These are phyloP conservation scores for Gentiana macrophylla DNA, from an alignment of 257 asterid species.

Conservation along the genomic window DNA sequence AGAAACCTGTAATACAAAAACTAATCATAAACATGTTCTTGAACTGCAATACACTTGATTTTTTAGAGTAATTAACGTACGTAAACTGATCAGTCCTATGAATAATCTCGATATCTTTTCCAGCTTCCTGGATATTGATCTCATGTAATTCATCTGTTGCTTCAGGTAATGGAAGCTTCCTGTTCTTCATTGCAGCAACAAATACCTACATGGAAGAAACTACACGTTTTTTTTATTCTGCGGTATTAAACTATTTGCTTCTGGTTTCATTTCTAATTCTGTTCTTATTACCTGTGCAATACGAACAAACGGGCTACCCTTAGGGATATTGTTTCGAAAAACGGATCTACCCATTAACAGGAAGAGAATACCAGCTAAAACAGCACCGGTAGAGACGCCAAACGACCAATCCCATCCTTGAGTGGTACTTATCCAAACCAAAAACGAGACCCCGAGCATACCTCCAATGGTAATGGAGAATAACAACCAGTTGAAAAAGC, in stretches of 20 bases:
- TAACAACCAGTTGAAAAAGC: constrained; percentile 66
- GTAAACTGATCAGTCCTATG: constrained; percentile 56
- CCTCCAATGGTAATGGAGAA: constrained; percentile 47
- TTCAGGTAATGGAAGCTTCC: constrained; percentile 35
- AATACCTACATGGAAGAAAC: constrained; percentile 33
- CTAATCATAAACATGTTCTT: neutral
- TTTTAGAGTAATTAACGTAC: constrained; percentile 16
- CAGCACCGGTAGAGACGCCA: constrained; percentile 43
- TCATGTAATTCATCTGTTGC: constrained; percentile 34
- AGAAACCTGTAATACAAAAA: constrained; percentile 28
- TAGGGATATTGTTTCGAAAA: constrained; percentile 39
- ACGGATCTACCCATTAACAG: constrained; percentile 41
- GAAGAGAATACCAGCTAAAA: constrained; percentile 28
- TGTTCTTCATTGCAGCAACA: constrained; percentile 46
- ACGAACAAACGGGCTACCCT: constrained; percentile 50
- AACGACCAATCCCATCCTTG: constrained; percentile 80
- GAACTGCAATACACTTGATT: too few relatives aligned
- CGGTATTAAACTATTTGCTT: too few relatives aligned
- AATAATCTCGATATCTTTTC: constrained; percentile 34
- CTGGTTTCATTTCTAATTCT: too few relatives aligned
- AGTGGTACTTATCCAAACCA: constrained; percentile 64
- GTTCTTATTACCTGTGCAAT: constrained; percentile 34
- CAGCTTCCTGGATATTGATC: constrained; percentile 39
- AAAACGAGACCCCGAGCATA: constrained; percentile 48
- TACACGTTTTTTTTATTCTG: neutral